Evolutionary conservation across 2,329 filamentous ascomycete genomes (phyloP).

Genomic region (Tricladium varicosporioides): DNA sequence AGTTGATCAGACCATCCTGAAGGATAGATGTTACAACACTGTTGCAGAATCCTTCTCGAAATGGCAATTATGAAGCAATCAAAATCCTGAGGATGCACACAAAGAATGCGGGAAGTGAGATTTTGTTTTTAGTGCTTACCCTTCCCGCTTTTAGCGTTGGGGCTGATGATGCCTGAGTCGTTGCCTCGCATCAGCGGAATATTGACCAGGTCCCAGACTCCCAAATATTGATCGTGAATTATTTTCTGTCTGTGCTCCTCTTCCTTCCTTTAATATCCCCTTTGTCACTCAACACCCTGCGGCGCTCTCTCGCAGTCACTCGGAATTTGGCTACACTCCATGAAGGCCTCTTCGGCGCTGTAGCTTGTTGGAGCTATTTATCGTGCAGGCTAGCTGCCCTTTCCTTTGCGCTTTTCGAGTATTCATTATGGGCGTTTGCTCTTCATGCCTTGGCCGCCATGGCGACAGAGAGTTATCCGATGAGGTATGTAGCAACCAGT

Average conservation of each 20-base stretch:
- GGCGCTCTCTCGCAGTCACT: no score
- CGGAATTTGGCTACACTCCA: background rate
- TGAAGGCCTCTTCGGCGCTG: background rate
- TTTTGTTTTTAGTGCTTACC: background rate
- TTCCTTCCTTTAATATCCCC: background rate
- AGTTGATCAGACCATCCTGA: no score
- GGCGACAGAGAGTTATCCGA: constrained; percentile 49
- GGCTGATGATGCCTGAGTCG: background rate
- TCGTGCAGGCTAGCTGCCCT: background rate
- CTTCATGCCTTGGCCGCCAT: constrained; percentile 56
- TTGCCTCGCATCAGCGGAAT: background rate
- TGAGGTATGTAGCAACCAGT: constrained; percentile 43
- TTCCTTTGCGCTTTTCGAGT: background rate
- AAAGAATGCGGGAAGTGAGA: background rate
- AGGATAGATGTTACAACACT: background rate
- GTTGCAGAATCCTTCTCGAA: background rate
- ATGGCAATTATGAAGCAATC: background rate
- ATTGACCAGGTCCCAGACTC: background rate
- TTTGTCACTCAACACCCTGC: background rate
- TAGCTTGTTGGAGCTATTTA: background rate
- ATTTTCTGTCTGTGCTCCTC: background rate
- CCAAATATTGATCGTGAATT: background rate
- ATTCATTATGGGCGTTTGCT: constrained; percentile 56
- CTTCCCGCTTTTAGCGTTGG: background rate
- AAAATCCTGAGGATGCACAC: background rate